phyloP scores from a whole-genome alignment of 176 grass and related monocot genomes.

The Triticum dicoccoides region DNA sequence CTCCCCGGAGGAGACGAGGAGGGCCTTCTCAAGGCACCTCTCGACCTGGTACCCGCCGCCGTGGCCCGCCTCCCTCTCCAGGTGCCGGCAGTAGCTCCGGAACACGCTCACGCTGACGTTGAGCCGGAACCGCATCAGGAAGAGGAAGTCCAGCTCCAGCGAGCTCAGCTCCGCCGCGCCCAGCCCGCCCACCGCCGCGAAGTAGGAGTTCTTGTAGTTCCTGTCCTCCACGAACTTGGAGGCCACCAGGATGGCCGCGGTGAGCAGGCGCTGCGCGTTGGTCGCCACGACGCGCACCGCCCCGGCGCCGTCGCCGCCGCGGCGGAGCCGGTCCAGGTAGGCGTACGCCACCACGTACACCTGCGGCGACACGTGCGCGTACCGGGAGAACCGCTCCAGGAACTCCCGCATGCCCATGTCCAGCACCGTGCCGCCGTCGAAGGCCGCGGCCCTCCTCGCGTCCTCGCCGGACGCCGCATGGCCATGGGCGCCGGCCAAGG shows the following conservation, averaged over 20 bases:
- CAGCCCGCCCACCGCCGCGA: conserved; percentile 74
- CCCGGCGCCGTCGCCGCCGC: conserved; percentile 13
- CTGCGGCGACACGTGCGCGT: conserved; percentile 54
- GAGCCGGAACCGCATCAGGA: conserved; percentile 84
- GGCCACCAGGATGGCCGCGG: conserved; percentile 65
- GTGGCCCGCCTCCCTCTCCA: conserved; percentile 79
- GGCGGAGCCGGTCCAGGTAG: conserved; percentile 83
- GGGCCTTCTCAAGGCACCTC: conserved; percentile 43
- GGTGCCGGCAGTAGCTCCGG: conserved; percentile 77
- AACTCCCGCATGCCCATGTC: conserved; percentile 72
- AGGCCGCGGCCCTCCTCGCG: conserved; percentile 32
- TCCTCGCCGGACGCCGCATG: neutral
- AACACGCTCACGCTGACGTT: conserved; percentile 70
- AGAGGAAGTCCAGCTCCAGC: conserved; percentile 79
- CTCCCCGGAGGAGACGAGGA: conserved; percentile 44
- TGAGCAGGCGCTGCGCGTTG: conserved; percentile 85
- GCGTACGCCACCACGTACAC: conserved; percentile 94
- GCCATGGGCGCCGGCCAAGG: neutral
- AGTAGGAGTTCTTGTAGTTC: conserved; percentile 84
- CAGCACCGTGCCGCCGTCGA: conserved; percentile 55
- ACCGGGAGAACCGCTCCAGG: conserved; percentile 68
- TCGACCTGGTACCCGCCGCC: conserved; percentile 66
- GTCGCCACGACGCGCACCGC: conserved; percentile 38
- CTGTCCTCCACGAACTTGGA: conserved; percentile 95
- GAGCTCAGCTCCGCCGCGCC: conserved; percentile 50